A percentile compares a stretch with the other conserved stretches of the same genome.
Conservation (phyloP, 768 basidiomycete species). For the Trametes villosa region DNA sequence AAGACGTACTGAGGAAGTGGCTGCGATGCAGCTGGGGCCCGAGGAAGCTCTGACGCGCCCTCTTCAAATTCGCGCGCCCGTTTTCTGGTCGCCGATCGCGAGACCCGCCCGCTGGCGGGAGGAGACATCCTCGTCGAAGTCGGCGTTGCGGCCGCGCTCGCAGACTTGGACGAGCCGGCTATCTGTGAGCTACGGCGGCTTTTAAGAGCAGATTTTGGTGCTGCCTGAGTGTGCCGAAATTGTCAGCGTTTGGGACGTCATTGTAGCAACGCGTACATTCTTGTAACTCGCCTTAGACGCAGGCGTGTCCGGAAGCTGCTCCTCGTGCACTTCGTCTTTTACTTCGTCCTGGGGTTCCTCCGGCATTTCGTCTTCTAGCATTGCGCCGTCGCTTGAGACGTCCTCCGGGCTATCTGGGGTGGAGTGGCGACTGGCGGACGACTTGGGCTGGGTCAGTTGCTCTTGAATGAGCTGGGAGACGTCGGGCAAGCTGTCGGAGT, state of each 20-base stretch:
- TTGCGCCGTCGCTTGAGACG: too few relatives aligned
- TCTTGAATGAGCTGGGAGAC: not conserved
- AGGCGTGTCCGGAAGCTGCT: too few relatives aligned
- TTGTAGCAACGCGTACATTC: too few relatives aligned
- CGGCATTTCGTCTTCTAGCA: not conserved
- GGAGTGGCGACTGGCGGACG: not conserved
- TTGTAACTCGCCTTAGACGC: too few relatives aligned
- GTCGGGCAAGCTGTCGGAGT: not conserved
- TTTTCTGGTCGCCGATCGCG: not conserved
- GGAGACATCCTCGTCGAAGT: not conserved
- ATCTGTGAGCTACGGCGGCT: too few relatives aligned
- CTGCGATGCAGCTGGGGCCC: conserved; percentile 1
- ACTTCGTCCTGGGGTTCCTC: too few relatives aligned
- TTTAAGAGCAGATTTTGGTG: too few relatives aligned
- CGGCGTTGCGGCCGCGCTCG: too few relatives aligned
- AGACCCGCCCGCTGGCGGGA: not conserved
- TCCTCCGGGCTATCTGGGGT: too few relatives aligned
- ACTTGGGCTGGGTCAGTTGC: not conserved
- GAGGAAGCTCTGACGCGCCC: not conserved
- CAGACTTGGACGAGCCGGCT: not conserved
- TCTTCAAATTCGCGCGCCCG: not conserved
- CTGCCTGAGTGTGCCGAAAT: too few relatives aligned
- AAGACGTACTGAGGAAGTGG: not conserved
- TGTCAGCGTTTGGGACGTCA: too few relatives aligned
- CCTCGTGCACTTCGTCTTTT: too few relatives aligned